Base-by-base conservation (phyloP, 352 stramenopile species). In the Sclerospora graminicola region DNA sequence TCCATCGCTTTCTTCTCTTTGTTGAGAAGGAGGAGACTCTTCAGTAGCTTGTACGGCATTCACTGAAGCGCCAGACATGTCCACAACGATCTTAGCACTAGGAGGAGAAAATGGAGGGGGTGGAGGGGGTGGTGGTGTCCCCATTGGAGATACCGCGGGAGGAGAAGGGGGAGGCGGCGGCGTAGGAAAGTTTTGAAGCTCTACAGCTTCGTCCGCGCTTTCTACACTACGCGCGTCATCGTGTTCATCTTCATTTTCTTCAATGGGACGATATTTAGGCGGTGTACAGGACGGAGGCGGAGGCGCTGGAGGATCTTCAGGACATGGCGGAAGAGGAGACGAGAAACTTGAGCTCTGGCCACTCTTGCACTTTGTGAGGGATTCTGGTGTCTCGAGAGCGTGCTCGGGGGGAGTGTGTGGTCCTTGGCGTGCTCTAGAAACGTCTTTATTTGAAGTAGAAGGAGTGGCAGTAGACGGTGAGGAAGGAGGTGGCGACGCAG, bases 311-410 rank as follows among this genome's bases (percentile, higher is more conserved):
- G 51, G 73, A 23, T 87, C 75, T 41, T 89, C 76, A 7, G 76
- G 76, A 48, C 73, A 89, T 3, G 76, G 76, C 15, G 76, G 76
- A 36, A 89, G 49, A 8, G 76, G 76, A 9, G 76, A 89, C 15
- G 73, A 89, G 41, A 86, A 89, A 33, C 63, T 75, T 33, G 73
- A 81, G 53, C 65, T 80, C 8, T 63, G 54, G n/a, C 29, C 49
- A 44, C 59, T 52, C 15, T 54, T 55, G 9, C 15, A 21, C 19
- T 38, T 47, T 11, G 20, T 3, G 15, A 4, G 29, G 11, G 35
- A 33, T 45, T 57, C 46, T 8, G 34, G 31, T 7, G 36, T 48
- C 8, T 46, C 32, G 8, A 47, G 10, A 14, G 19, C 14, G 13
- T 54, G 28, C 0, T 40, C 24, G 18, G 55, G 21, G 7, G 38